Evolutionary conservation across 1,284 basidiomycete species (phyloP), one percentile per base, ranked within the genome.

Genomic region (Malassezia equina): DNA sequence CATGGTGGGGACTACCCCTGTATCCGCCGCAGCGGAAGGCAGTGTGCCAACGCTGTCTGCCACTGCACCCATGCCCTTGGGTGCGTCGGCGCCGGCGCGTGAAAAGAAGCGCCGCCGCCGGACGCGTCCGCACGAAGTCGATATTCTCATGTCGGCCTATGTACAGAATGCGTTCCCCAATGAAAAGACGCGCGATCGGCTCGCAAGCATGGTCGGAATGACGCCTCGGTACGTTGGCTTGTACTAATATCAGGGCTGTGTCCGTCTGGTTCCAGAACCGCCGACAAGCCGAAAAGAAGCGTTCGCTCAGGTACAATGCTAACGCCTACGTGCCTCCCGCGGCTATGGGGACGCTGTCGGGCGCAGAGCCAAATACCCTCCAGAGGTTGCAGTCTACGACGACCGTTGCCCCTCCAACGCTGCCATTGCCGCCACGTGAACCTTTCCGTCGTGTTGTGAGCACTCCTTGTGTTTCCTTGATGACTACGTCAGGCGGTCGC

Each of bases 251-350:
- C 43, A 47, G 52, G 2, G 55, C 55, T 29, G 65, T 72, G 7
- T 70, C 68, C 12, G 64, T 72, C 12, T 72, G 69, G 69, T 72
- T 72, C 52, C 69, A 72, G 53, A 72, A 72, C 55, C 55, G 67
- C 19, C 45, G 69, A 23, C 69, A 72, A 41, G 68, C 69, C n/a
- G 66, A 70, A 28, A 70, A 70, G 65, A 72, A 72, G 52, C 55
- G 69, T n/a, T 68, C 69, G 4, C 55, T 59, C 40, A 57, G 69
- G 11, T 72, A 62, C 41, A 51, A 61, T 27, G 48, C 61, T 9
- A 13, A 24, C 9, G 27, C 31, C 11, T 21, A 15, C 27, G 25
- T 44, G 43, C 42, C 24, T n/a, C 15, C 42, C 23, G 17, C 15
- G 42, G n/a, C 42, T n/a, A 29, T 29, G 42, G 44, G 31, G 3